phyloP scores from a whole-genome alignment of 345 rosid species.

The Gossypium stocksii region DNA sequence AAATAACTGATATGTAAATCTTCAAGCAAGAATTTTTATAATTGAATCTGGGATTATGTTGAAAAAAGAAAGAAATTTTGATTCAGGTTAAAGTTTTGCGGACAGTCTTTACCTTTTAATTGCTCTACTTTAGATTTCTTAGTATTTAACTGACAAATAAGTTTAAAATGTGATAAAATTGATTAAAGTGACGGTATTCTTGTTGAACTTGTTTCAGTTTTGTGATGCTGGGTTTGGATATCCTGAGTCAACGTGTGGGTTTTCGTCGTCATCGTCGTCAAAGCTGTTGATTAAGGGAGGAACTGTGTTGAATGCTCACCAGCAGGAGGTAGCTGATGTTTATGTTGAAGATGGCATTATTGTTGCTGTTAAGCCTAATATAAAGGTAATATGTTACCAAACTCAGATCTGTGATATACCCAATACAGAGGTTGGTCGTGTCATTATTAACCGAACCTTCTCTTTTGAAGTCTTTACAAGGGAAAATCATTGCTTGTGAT shows the following conservation, averaged over 20 bases:
- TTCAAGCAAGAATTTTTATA: not conserved
- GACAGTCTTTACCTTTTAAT: not conserved
- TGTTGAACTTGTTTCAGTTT: constrained; percentile 35
- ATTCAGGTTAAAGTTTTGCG: not conserved
- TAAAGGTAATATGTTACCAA: constrained; percentile 35
- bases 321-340: constrained; percentile 79
- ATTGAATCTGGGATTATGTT: not conserved
- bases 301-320: constrained; percentile 83
- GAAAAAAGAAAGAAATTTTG: not conserved
- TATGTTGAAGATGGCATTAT: constrained; percentile 79
- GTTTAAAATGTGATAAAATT: not conserved
- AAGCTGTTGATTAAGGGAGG: constrained; percentile 88
- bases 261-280: constrained; percentile 34
- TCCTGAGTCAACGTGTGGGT: constrained; percentile 42
- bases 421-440: not conserved
- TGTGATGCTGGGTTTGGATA: constrained; percentile 51
- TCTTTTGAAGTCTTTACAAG: not conserved
- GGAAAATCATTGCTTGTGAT: not conserved
- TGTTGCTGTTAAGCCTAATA: constrained; percentile 62
- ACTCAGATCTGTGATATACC: not conserved
- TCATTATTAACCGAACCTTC: not conserved
- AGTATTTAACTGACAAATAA: not conserved
- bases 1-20: not conserved
- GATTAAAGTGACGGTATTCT: not conserved
- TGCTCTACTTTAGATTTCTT: not conserved